Percentiles rank a stretch among this genome's conserved stretches.
phyloP scores from a whole-genome alignment of 441 rosid species.

The Eruca vesicaria region DNA sequence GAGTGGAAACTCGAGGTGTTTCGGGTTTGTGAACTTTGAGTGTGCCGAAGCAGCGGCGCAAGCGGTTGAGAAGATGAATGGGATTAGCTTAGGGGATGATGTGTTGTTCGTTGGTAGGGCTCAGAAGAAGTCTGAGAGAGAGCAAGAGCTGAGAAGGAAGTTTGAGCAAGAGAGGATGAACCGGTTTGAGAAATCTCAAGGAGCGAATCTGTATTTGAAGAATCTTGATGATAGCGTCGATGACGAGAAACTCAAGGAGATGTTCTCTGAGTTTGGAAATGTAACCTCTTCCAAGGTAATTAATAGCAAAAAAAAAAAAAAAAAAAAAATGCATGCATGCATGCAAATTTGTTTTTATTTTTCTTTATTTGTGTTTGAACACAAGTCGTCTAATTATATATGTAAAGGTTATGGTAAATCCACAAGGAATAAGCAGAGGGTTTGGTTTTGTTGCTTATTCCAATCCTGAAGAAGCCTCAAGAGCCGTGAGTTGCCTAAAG shows the following conservation, averaged over 20 bases:
- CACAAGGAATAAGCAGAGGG: slow-evolving; percentile 63
- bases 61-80: slow-evolving; percentile 66
- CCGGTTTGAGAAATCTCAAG: slow-evolving; percentile 55
- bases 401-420: slow-evolving; percentile 56
- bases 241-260: slow-evolving; percentile 63
- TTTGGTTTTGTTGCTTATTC: slow-evolving; percentile 81
- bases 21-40: slow-evolving; percentile 74
- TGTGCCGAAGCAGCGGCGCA: slow-evolving; percentile 47
- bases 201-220: slow-evolving; percentile 68
- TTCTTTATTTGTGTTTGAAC: background rate
- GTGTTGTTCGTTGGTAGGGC: slow-evolving; percentile 79
- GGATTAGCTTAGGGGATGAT: slow-evolving; percentile 50
- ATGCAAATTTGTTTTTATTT: background rate
- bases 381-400: background rate
- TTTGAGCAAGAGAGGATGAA: slow-evolving; percentile 60
- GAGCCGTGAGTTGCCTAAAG: slow-evolving; percentile 49
- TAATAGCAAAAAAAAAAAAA: background rate
- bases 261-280: slow-evolving; percentile 67
- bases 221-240: slow-evolving; percentile 64
- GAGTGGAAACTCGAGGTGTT: slow-evolving; percentile 65
- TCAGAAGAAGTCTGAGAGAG: slow-evolving; percentile 71
- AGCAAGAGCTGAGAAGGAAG: slow-evolving; percentile 59
- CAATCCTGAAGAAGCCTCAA: slow-evolving; percentile 66
- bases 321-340: background rate
- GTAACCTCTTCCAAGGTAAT: slow-evolving; percentile 42